A percentile compares a stretch with the other conserved stretches of the same genome.
These are phyloP conservation scores for Ploettnerulaceae sp. DNA, from an alignment of 2,329 filamentous ascomycete genomes.

Conservation along the genomic window DNA sequence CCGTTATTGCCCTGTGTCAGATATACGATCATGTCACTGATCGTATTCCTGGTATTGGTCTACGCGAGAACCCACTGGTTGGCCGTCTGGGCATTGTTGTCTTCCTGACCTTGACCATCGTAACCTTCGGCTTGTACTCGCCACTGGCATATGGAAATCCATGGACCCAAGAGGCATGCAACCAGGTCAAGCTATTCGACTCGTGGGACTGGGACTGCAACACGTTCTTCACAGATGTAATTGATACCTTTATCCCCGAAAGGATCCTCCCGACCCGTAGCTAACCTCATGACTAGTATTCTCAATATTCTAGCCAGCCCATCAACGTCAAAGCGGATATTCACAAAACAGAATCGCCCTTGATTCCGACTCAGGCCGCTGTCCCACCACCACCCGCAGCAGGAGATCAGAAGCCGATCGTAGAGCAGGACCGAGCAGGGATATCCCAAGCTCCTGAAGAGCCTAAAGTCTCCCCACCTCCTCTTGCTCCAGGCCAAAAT, in stretches of 20 bases:
- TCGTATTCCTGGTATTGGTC: constrained; percentile 62
- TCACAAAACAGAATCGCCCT: constrained; percentile 30
- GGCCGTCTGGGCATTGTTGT: constrained; percentile 68
- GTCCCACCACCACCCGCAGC: constrained; percentile 20
- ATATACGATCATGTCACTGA: constrained; percentile 79
- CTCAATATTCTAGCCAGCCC: constrained; percentile 33
- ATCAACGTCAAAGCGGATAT: constrained; percentile 25
- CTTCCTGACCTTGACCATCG: constrained; percentile 70
- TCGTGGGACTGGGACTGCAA: constrained; percentile 99
- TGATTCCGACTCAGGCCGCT: constrained; percentile 28
- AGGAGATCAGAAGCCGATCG: constrained; percentile 29
- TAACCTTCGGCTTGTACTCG: constrained; percentile 77
- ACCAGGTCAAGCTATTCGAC: constrained; percentile 76
- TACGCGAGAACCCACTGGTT: constrained; percentile 65
- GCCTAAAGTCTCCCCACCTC: constrained; percentile 22
- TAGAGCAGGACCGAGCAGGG: constrained; percentile 22
- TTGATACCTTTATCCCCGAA: constrained; percentile 39
- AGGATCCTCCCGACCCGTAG: constrained; percentile 21
- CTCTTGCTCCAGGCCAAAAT: constrained; percentile 26
- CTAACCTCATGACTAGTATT: constrained; percentile 31
- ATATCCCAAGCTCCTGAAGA: constrained; percentile 31
- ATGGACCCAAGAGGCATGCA: constrained; percentile 89
- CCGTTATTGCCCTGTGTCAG: constrained; percentile 83
- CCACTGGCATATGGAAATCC: constrained; percentile 88
- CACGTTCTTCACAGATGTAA: constrained; percentile 81